Conservation (phyloP, 768 basidiomycete genomes). For the Termitomyces sp. region DNA sequence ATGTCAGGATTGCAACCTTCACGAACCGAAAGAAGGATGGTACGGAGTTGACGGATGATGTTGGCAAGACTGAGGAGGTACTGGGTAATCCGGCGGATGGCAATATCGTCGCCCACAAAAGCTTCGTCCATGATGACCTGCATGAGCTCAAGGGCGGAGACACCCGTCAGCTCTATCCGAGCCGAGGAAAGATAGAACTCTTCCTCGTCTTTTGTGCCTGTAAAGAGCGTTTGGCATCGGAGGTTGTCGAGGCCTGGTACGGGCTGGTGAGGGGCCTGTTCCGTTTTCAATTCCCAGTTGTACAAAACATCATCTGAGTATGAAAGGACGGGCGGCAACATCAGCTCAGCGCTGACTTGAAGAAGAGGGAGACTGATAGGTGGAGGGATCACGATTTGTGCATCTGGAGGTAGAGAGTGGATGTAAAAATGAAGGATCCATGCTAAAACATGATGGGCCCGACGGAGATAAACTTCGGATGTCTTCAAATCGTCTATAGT, state of each 20-base stretch:
- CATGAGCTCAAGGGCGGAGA: constrained; percentile 83
- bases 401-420: constrained; percentile 52
- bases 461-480: constrained; percentile 59
- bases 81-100: constrained; percentile 55
- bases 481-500: constrained; percentile 35
- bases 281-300: constrained; percentile 57
- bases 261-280: constrained; percentile 25
- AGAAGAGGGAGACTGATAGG: constrained; percentile 77
- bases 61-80: constrained; percentile 63
- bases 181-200: constrained; percentile 91
- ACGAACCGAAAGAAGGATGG: constrained; percentile 63
- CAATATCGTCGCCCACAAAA: constrained; percentile 71
- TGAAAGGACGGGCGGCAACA: constrained; percentile 85
- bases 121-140: constrained; percentile 85
- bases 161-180: constrained; percentile 85
- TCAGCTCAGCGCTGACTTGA: constrained; percentile 62
- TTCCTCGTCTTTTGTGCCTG: constrained; percentile 74
- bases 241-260: constrained; percentile 55
- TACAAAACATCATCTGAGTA: constrained; percentile 93
- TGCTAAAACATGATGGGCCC: constrained; percentile 73
- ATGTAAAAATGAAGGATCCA: constrained; percentile 80
- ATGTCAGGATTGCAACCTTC: constrained; percentile 69
- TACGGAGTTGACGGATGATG: constrained; percentile 65
- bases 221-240: constrained; percentile 68
- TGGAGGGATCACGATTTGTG: constrained; percentile 61